Base-by-base conservation (phyloP, 495 filamentous ascomycete species). In the Echria macrotheca region DNA sequence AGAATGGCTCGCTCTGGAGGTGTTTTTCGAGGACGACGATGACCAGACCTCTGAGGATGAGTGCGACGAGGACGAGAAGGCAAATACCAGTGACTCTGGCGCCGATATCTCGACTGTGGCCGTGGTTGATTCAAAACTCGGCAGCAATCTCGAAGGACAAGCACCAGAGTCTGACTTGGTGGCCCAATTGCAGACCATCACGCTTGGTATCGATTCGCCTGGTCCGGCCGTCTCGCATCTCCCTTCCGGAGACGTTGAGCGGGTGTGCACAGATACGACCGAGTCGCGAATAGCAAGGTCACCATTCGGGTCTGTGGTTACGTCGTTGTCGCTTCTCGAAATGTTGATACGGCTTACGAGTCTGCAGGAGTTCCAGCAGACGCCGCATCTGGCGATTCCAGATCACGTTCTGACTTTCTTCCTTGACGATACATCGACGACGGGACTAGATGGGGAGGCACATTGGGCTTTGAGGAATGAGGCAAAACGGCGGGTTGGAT, bases 361-460 rank as follows among this genome's bases (percentile, higher is more conserved):
- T 36, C 77, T 97, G n/a, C 93, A 97, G 64, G 91, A 97, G 72
- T 95, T 93, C 67, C 88, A 95, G 60, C 94, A 99, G 77, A 77
- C 83, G 33, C 88, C 89, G 1, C 94, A 99, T 56, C 79, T 97
- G 24, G 78, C 89, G 26, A 94, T 96, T 57, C 87, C 85, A n/a
- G 94, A 99, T 60, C 89, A 99, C 63, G 78, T 96, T 6, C 74
- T 97, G 12, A 90, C 83, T 48, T 96, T 97, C 72, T 99, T 97
- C 73, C 77, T 99, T 28, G 81, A 87, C 53, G 89, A 95, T 60
- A 85, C 61, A 5, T 79, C 80, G 36, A 87, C 85, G 4, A 88
- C 86, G 15, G 87, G 85, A 0, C 73, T 81, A 24, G 79, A 86
- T 49, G 79, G 81, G 7, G 82, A 91, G 42, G 78, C 80, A 12